Base-by-base conservation (phyloP, 129 eudicot genomes). In the Helianthus tuberosus region DNA sequence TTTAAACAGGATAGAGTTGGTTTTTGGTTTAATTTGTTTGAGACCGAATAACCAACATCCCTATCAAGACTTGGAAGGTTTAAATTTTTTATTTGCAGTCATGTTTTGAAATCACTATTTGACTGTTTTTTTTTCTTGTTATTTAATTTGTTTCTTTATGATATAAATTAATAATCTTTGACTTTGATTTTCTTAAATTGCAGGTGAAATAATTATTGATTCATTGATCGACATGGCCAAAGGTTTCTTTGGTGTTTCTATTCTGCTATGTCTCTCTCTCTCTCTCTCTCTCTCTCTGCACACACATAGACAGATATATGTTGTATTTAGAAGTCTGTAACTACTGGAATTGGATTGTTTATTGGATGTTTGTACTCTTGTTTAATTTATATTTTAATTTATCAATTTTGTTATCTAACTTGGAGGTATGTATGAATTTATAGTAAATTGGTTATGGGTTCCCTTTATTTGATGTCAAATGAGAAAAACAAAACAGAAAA, bases 401-500 rank as follows among this genome's bases (percentile, higher is more conserved):
- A 48, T 44, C 13, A 7, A 23, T 5, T 44, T 67, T 44, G 57
- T 44, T 25, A 25, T 43, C n/a, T 36, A n/a, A 36, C 14, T 12
- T 35, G 23, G 48, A n/a, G 2, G 16, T 14, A 71, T 32, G 9
- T 43, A 9, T 43, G 4, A 32, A 43, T 9, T 7, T 43, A 43
- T 43, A 43, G 47, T 43, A 6, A 43, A 43, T 43, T 43, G 47
- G 47, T 43, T 43, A 43, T 43, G 47, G 47, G 47, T 43, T 43
- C 10, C 47, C 47, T 43, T 55, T 20, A 55, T 27, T 55, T 55
- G 62, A 55, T 55, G 62, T 55, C 62, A 20, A 20, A 17, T 8
- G 13, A 23, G 62, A 55, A 20, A 55, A 55, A 55, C 12, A 17
- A 23, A 73, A 77, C 79, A 66, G 73, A 43, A 43, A 41, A 6